These are phyloP conservation scores for Solioccasus polychromus DNA, from an alignment of 768 basidiomycete species.

Conservation along the genomic window DNA sequence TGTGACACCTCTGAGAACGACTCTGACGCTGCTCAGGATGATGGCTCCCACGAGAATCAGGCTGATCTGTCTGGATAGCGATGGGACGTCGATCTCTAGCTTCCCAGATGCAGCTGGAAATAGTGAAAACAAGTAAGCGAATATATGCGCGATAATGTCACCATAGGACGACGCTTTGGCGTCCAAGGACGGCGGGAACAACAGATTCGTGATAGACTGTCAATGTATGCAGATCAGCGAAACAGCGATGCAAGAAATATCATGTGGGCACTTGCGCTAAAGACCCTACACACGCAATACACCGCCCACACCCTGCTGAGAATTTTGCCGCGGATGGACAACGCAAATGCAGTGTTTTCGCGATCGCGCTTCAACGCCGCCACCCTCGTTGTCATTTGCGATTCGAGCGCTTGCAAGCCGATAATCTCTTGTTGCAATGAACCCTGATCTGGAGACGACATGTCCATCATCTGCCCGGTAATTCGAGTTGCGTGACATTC, in stretches of 20 bases:
- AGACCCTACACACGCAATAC: conserved; percentile 63
- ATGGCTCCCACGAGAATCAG: conserved; percentile 73
- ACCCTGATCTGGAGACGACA: conserved; percentile 30
- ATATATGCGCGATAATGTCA: conserved; percentile 39
- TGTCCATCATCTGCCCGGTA: neutral
- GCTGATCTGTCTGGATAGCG: conserved; percentile 56
- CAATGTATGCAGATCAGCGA: conserved; percentile 12
- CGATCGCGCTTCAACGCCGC: conserved; percentile 48
- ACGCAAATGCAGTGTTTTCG: conserved; percentile 46
- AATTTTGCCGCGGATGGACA: conserved; percentile 54
- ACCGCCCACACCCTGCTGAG: conserved; percentile 56
- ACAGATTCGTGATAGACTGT: conserved; percentile 33
- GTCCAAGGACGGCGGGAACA: conserved; percentile 32
- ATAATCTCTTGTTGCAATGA: conserved; percentile 52
- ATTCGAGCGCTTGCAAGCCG: conserved; percentile 65
- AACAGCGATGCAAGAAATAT: conserved; percentile 5
- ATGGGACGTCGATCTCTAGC: conserved; percentile 33
- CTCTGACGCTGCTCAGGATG: conserved; percentile 67
- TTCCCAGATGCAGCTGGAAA: conserved; percentile 33
- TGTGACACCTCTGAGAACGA: conserved; percentile 67
- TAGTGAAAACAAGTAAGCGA: conserved; percentile 40
- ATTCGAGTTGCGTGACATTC: conserved; percentile 12
- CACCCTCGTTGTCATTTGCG: conserved; percentile 61
- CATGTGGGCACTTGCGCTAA: conserved; percentile 47
- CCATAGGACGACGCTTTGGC: conserved; percentile 42